Evolutionary conservation across 352 stramenopile genomes (phyloP).

Genomic region (Pythium periplocum): DNA sequence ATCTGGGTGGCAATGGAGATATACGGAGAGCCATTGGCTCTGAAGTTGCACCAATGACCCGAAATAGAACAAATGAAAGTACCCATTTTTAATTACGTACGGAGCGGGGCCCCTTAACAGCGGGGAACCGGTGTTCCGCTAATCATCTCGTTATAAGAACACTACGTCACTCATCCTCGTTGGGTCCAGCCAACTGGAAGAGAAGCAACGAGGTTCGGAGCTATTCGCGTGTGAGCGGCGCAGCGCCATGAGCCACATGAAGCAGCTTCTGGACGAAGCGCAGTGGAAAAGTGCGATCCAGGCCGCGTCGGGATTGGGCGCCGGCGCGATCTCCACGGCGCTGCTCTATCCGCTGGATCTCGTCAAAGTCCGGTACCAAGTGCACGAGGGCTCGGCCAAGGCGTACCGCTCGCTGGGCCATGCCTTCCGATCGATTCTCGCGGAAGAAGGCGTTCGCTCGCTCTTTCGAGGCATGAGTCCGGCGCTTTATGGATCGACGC

Average conservation of each 20-base stretch:
- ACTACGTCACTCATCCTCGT: conserved; percentile 6
- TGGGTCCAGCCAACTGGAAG: too few species aligned
- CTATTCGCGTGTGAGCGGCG: too few species aligned
- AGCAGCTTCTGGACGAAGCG: conserved; percentile 46
- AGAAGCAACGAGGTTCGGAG: too few species aligned
- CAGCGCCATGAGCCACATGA: conserved; percentile 9
- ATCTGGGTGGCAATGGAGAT: too few species aligned
- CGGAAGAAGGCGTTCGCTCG: conserved; percentile 82
- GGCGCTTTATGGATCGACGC: conserved; percentile 92
- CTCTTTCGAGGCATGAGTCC: conserved; percentile 94
- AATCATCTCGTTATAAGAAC: conserved; percentile 6
- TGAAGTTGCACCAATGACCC: too few species aligned
- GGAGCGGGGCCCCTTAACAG: too few species aligned
- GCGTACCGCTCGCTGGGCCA: conserved; percentile 67
- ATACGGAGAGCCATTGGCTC: too few species aligned
- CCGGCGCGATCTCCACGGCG: conserved; percentile 73
- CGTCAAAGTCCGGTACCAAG: conserved; percentile 97
- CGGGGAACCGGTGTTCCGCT: too few species aligned
- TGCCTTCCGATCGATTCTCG: conserved; percentile 68
- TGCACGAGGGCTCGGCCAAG: conserved; percentile 83
- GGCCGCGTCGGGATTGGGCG: conserved; percentile 61
- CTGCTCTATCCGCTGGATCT: conserved; percentile 96
- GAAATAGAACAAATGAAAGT: too few species aligned
- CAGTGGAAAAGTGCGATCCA: conserved; percentile 69
- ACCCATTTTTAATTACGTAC: too few species aligned